Conservation (phyloP, 495 filamentous ascomycete species). For the Lophiotrema nucula region DNA sequence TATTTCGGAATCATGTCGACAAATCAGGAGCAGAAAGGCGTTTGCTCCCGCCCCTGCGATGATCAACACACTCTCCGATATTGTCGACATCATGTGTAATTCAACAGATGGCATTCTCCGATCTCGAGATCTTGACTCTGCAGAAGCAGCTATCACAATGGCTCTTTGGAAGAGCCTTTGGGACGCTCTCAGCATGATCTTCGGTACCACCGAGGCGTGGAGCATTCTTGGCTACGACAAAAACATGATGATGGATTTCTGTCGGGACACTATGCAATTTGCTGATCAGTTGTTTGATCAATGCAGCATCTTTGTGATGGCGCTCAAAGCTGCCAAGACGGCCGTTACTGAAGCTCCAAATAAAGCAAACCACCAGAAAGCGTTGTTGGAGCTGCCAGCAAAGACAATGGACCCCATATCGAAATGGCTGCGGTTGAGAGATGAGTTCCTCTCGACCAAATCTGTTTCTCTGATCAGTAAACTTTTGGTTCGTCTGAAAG, state of each 20-base stretch:
- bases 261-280: conserved; percentile 88
- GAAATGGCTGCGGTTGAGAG: conserved; percentile 80
- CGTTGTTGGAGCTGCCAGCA: conserved; percentile 61
- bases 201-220: conserved; percentile 79
- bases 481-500: conserved; percentile 68
- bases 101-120: conserved; percentile 75
- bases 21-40: conserved; percentile 55
- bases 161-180: conserved; percentile 81
- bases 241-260: conserved; percentile 80
- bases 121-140: conserved; percentile 56
- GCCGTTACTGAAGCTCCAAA: conserved; percentile 34
- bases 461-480: conserved; percentile 68
- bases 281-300: conserved; percentile 81
- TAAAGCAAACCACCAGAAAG: conserved; percentile 37
- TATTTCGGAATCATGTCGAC: conserved; percentile 59
- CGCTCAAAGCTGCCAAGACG: conserved; percentile 51
- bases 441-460: conserved; percentile 74
- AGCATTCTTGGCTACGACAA: conserved; percentile 63
- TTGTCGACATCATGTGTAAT: conserved; percentile 81
- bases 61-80: conserved; percentile 69
- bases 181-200: conserved; percentile 75
- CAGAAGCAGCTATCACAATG: conserved; percentile 62
- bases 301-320: conserved; percentile 72
- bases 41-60: conserved; percentile 68
- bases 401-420: conserved; percentile 65